Conservation (phyloP, 2,329 filamentous ascomycete species). For the Corinectria fuckeliana region DNA sequence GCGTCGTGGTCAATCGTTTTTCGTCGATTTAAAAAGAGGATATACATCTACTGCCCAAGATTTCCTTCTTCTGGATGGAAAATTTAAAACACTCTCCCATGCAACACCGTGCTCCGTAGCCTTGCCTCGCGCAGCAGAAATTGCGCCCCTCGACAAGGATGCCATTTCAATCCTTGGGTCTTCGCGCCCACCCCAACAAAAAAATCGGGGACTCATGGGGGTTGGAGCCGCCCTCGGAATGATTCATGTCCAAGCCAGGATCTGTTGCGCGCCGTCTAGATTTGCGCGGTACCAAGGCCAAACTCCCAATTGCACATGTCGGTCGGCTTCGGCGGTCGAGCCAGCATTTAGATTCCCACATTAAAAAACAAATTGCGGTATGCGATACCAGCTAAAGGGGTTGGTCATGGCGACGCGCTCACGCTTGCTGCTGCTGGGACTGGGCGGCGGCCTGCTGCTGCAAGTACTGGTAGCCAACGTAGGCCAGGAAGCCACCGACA, state of each 20-base stretch:
- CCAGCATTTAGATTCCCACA: conserved; percentile 25
- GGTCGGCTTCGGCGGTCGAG: conserved; percentile 15
- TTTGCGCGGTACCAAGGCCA: conserved; percentile 26
- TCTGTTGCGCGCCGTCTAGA: conserved; percentile 31
- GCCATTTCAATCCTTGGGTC: conserved; percentile 32
- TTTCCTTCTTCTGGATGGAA: conserved; percentile 14
- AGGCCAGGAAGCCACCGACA: conserved; percentile 77
- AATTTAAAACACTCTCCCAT: conserved; percentile 21
- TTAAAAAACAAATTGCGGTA: conserved; percentile 21
- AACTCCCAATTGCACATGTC: conserved; percentile 36
- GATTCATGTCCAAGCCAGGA: conserved; percentile 32
- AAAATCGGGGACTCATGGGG: conserved; percentile 25
- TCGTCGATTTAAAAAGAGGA: conserved; percentile 31
- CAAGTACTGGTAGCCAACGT: conserved; percentile 85
- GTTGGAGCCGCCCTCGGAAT: conserved; percentile 27
- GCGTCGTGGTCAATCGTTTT: conserved; percentile 24
- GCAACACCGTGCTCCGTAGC: conserved; percentile 33
- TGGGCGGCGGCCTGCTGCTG: conserved; percentile 58
- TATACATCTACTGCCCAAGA: conserved; percentile 35
- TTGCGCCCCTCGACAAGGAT: conserved; percentile 28
- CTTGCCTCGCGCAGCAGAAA: conserved; percentile 25
- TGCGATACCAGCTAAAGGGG: conserved; percentile 7
- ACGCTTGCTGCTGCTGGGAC: conserved; percentile 27
- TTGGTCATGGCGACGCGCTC: conserved; percentile 31
- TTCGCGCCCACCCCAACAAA: conserved; percentile 35